A percentile compares a stretch with the other conserved stretches of the same genome.
Evolutionary conservation across 495 filamentous ascomycete genomes (phyloP).

Genomic region (Talaromyces adpressus): DNA sequence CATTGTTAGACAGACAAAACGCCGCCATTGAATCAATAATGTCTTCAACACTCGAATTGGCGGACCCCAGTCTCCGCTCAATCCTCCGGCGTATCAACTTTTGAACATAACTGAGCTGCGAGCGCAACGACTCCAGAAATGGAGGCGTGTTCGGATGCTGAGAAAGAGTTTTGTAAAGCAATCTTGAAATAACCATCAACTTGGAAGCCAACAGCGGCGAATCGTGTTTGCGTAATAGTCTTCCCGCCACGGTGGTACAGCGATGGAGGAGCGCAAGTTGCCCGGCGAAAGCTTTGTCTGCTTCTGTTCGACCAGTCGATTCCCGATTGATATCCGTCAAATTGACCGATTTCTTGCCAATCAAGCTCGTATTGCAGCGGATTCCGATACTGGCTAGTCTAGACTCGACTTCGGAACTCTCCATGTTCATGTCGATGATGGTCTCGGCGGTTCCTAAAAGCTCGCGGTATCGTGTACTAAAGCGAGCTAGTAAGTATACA

Average conservation of each 20-base stretch:
- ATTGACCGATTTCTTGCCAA: slow-evolving; percentile 62
- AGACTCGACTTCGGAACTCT: slow-evolving; percentile 67
- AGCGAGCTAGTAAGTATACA: background rate
- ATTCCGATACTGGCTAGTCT: slow-evolving; percentile 64
- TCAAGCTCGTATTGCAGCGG: slow-evolving; percentile 64
- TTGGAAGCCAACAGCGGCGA: slow-evolving; percentile 67
- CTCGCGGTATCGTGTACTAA: slow-evolving; percentile 80
- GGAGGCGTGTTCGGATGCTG: slow-evolving; percentile 41
- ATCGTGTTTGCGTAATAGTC: slow-evolving; percentile 49
- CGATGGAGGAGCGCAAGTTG: slow-evolving; percentile 58
- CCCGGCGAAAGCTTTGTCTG: slow-evolving; percentile 50
- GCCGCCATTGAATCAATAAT: slow-evolving; percentile 71
- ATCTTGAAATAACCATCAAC: slow-evolving; percentile 67
- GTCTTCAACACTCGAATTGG: slow-evolving; percentile 37
- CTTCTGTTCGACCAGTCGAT: slow-evolving; percentile 29
- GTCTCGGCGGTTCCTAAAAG: slow-evolving; percentile 87
- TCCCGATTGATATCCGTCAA: slow-evolving; percentile 50
- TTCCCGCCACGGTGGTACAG: slow-evolving; percentile 46
- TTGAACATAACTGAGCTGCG: slow-evolving; percentile 53
- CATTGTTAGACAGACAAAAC: slow-evolving; percentile 75
- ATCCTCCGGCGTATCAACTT: slow-evolving; percentile 57
- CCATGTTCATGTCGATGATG: slow-evolving; percentile 79
- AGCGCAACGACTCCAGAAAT: slow-evolving; percentile 55
- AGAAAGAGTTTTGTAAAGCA: slow-evolving; percentile 61
- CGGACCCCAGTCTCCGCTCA: slow-evolving; percentile 55